Conservation (phyloP, 768 basidiomycete genomes). For the Podaxis carcinomalis region DNA sequence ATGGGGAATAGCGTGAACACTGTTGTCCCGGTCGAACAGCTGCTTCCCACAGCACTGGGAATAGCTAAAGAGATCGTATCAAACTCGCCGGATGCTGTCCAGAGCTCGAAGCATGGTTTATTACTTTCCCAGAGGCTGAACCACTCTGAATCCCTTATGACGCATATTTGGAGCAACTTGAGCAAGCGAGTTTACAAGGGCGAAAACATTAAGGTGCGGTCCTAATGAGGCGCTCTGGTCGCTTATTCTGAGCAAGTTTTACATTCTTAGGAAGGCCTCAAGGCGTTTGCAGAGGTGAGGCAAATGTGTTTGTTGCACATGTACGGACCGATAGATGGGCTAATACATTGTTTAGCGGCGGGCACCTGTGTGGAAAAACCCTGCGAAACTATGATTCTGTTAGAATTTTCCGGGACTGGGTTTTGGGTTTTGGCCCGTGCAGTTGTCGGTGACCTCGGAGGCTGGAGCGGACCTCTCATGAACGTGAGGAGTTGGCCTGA, state of each 20-base stretch:
- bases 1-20: slow-evolving; percentile 54
- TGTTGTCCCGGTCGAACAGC: slow-evolving; percentile 52
- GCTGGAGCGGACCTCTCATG: not conserved
- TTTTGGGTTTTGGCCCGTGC: not conserved
- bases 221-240: not conserved
- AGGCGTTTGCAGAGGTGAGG: slow-evolving; percentile 62
- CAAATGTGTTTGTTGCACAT: not conserved
- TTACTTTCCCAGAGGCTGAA: slow-evolving; percentile 50
- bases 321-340: not conserved
- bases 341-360: slow-evolving; percentile 12
- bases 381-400: slow-evolving; percentile 15
- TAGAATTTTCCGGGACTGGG: slow-evolving; percentile 3
- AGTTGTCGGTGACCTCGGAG: not conserved
- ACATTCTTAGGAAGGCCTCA: slow-evolving; percentile 56
- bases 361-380: slow-evolving; percentile 14
- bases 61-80: slow-evolving; percentile 53
- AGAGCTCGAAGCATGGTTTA: slow-evolving; percentile 70
- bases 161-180: slow-evolving; percentile 40
- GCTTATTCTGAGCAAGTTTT: not conserved
- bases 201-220: slow-evolving; percentile 62
- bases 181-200: slow-evolving; percentile 55
- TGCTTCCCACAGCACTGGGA: slow-evolving; percentile 58
- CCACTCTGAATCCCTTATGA: slow-evolving; percentile 44
- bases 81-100: slow-evolving; percentile 79
- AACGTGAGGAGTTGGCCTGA: not conserved